Evolutionary conservation across 1,284 basidiomycete genomes (phyloP), one percentile per base, ranked within the genome.

Genomic region (Cryptococcus maquisensis): DNA sequence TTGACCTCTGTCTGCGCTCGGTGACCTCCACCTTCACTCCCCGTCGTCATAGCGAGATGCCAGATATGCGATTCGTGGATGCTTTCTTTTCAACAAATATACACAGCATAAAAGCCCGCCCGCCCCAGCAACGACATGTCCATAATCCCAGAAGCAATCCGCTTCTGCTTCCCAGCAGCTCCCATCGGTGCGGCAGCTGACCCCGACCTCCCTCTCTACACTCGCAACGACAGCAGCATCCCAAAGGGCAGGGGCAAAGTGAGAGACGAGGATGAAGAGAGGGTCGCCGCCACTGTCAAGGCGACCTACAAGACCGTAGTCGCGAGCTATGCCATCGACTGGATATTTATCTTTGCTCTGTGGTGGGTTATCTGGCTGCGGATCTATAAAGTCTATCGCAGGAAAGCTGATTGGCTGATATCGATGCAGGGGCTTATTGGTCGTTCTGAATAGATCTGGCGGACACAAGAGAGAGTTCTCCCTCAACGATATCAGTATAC

Each of bases 381-480:
- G 20, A 8, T 24, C 15, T 26, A 26, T 8, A 7, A 21, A 16
- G 9, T 6, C 24, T 15, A 16, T 36, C 12, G 10, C 28, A 24
- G 3, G 18, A 21, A 37, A 39, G 15, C 23, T 39, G 15, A 18
- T 9, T 38, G 49, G 38, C 18, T 35, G 28, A 18, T 28, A 18
- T 16, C 5, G 9, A 37, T 21, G 12, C 46, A 90, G 88, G 49
- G 81, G 78, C 1, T 64, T 83, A 1, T 86, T 90, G 68, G 84
- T 85, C 67, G 80, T 83, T 8, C 76, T 94, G 16, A 82, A 90
- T 67, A 78, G 80, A 23, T 80, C 91, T 2, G 79, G 85, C 45
- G 94, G 94, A 4, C 95, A 87, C 75, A 83, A 87, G 64, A 80
- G 94, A 52, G 82, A 84, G 52, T 96, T 96, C 75, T 91, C 88